phyloP scores from a whole-genome alignment of 169 alveolate species.

The Eimeria sp. region DNA sequence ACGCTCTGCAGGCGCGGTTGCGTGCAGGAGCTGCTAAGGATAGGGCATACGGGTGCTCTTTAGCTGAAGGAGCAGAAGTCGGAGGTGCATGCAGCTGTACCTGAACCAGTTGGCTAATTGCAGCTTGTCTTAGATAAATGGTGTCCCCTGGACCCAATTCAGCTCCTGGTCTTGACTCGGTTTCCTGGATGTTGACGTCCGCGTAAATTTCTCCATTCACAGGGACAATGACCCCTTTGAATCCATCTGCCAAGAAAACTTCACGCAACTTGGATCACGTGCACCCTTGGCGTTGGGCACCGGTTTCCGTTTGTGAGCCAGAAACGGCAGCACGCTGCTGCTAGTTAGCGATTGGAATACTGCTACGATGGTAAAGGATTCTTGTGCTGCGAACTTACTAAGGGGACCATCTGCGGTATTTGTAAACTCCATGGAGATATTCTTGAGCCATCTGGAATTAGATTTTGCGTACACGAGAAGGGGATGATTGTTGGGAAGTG shows the following conservation, averaged over 20 bases:
- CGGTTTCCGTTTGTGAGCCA: neutral
- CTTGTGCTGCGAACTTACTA: neutral
- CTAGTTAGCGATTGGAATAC: neutral
- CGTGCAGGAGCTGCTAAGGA: neutral
- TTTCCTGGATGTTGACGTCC: constrained; percentile 9
- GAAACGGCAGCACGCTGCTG: neutral
- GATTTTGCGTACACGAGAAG: constrained; percentile 1
- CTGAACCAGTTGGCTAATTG: constrained; percentile 49
- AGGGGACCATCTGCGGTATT: constrained; percentile 40
- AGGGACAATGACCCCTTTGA: constrained; percentile 32
- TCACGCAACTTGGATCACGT: neutral
- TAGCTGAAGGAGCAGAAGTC: neutral
- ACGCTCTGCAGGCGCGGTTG: neutral
- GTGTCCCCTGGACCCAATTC: neutral
- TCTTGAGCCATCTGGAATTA: constrained; percentile 23
- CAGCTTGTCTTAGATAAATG: constrained; percentile 24
- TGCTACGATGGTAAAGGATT: neutral
- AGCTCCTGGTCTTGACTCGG: neutral
- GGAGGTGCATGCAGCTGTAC: constrained; percentile 3
- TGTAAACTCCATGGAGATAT: constrained; percentile 9
- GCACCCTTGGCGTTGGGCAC: neutral
- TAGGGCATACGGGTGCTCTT: neutral
- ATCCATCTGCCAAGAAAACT: neutral
- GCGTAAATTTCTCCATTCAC: constrained; percentile 13
- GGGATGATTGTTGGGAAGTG: constrained; percentile 33